These are phyloP conservation scores for Pleoardoris graminearum DNA, from an alignment of 2,329 filamentous ascomycete species.

Conservation along the genomic window DNA sequence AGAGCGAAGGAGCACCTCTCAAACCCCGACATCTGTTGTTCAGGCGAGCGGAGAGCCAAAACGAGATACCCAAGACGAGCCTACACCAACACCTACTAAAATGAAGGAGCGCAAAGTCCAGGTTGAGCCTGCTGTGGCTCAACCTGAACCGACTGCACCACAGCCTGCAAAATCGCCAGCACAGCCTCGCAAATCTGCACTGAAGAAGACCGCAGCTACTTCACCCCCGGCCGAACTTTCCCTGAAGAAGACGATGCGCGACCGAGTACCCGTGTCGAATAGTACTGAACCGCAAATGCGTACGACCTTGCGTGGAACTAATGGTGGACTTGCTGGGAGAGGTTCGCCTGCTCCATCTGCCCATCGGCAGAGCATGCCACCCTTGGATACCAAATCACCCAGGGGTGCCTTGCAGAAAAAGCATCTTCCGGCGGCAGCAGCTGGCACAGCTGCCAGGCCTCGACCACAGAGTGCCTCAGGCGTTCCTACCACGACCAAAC, in stretches of 20 bases:
- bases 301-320: slow-evolving; percentile 52
- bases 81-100: neutral
- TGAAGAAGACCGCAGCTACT: slow-evolving; percentile 46
- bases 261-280: slow-evolving; percentile 5
- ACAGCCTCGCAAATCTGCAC: slow-evolving; percentile 45
- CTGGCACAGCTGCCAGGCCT: slow-evolving; percentile 17
- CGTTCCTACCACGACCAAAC: slow-evolving; percentile 14
- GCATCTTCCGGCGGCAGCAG: slow-evolving; percentile 37
- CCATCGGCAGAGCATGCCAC: slow-evolving; percentile 39
- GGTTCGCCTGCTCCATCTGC: slow-evolving; percentile 35
- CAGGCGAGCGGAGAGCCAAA: neutral
- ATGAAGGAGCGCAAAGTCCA: neutral
- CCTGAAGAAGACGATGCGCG: slow-evolving; percentile 44
- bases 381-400: slow-evolving; percentile 29
- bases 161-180: slow-evolving; percentile 23
- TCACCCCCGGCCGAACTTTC: slow-evolving; percentile 27
- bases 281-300: slow-evolving; percentile 45
- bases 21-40: slow-evolving; percentile 5
- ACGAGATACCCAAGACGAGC: neutral
- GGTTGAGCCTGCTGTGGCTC: neutral
- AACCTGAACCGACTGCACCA: slow-evolving; percentile 4
- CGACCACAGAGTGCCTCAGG: slow-evolving; percentile 35
- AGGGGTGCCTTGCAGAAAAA: slow-evolving; percentile 46
- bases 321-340: slow-evolving; percentile 33
- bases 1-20: slow-evolving; percentile 13